Evolutionary conservation across 2,329 filamentous ascomycete genomes (phyloP).

Genomic region (Venturia nashicola): DNA sequence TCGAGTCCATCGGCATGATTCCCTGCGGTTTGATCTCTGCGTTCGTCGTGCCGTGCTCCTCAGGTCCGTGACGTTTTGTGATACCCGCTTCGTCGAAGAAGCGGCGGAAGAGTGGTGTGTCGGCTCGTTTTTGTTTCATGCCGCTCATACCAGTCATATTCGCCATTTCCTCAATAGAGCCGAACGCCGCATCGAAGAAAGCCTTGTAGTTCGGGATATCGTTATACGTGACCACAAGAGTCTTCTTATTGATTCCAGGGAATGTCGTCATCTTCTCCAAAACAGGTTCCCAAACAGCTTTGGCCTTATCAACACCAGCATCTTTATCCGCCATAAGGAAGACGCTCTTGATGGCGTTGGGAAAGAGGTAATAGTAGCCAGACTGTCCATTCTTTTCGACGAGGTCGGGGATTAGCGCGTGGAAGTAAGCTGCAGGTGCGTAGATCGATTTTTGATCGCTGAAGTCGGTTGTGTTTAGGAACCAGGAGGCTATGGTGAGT

Average conservation of each 20-base stretch:
- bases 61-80: neutral
- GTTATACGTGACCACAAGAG: neutral
- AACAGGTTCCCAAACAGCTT: slow-evolving; percentile 7
- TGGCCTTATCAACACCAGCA: slow-evolving; percentile 2
- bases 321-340: slow-evolving; percentile 9
- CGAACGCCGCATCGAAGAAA: slow-evolving; percentile 9
- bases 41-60: neutral
- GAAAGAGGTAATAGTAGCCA: slow-evolving; percentile 9
- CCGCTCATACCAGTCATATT: neutral
- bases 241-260: slow-evolving; percentile 6
- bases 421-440: slow-evolving; percentile 7
- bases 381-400: slow-evolving; percentile 4
- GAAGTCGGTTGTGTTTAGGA: slow-evolving; percentile 4
- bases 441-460: slow-evolving; percentile 1
- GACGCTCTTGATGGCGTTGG: slow-evolving; percentile 3
- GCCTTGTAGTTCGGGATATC: slow-evolving; percentile 8
- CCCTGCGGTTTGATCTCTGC: neutral
- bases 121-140: neutral
- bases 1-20: neutral
- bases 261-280: slow-evolving; percentile 1
- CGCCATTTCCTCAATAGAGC: neutral
- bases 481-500: neutral
- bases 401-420: slow-evolving; percentile 7
- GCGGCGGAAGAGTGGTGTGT: neutral
- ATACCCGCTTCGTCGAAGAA: neutral